These are phyloP conservation scores for Comarum palustre DNA, from an alignment of 306 rosid genomes.

Conservation along the genomic window DNA sequence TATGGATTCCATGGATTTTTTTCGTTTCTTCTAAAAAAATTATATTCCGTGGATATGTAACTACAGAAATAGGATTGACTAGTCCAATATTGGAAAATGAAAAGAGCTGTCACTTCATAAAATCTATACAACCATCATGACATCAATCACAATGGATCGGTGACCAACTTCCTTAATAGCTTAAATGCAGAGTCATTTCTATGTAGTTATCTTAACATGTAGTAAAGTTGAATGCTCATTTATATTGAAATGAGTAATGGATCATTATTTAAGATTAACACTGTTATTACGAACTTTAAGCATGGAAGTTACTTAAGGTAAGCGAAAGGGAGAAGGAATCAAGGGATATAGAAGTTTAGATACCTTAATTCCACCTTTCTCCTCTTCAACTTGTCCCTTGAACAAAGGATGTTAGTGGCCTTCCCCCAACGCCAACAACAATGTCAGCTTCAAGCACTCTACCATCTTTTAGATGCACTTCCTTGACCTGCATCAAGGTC, in stretches of 20 bases:
- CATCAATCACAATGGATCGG: neutral
- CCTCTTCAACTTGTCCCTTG: slow-evolving; percentile 97
- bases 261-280: neutral
- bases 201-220: neutral
- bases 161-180: too few species aligned
- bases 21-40: too few species aligned
- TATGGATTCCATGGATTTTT: neutral
- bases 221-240: neutral
- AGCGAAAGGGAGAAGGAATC: neutral
- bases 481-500: slow-evolving; percentile 61
- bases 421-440: slow-evolving; percentile 94
- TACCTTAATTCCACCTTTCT: slow-evolving; percentile 93
- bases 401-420: slow-evolving; percentile 73
- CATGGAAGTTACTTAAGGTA: neutral
- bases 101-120: neutral
- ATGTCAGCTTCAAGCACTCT: slow-evolving; percentile 85
- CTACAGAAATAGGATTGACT: neutral
- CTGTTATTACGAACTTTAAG: neutral
- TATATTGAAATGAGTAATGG: neutral
- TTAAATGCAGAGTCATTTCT: too few species aligned
- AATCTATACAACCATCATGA: too few species aligned
- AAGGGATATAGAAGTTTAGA: neutral
- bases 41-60: neutral
- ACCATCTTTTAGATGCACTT: slow-evolving; percentile 92
- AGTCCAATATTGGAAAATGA: neutral